These are phyloP conservation scores for Chytriomyces hyalinus DNA, from an alignment of 192 early-diverging fungal genomes.

Conservation along the genomic window DNA sequence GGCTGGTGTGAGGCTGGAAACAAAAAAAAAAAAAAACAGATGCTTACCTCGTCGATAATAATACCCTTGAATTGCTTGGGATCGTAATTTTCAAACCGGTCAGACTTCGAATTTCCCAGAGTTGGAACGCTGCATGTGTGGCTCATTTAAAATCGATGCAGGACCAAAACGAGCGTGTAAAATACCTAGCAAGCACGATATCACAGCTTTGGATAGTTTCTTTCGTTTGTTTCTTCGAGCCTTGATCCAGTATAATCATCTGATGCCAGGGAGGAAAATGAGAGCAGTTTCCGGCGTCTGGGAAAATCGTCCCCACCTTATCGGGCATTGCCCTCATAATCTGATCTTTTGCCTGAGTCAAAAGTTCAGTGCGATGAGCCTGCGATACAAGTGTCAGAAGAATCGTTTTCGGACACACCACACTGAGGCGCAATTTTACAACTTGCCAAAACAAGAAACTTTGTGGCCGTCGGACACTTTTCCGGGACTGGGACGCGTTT, in stretches of 20 bases:
- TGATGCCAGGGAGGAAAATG: neutral
- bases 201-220: slow-evolving; percentile 32
- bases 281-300: neutral
- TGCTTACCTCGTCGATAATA: slow-evolving; percentile 76
- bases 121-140: slow-evolving; percentile 64
- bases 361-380: slow-evolving; percentile 87
- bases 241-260: slow-evolving; percentile 50
- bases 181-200: slow-evolving; percentile 34
- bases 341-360: slow-evolving; percentile 78
- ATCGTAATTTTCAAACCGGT: slow-evolving; percentile 68
- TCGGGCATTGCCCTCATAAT: slow-evolving; percentile 66
- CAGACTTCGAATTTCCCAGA: slow-evolving; percentile 60
- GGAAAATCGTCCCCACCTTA: slow-evolving; percentile 45
- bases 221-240: slow-evolving; percentile 53
- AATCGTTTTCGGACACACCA: neutral
- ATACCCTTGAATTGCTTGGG: slow-evolving; percentile 83
- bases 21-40: neutral
- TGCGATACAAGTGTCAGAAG: neutral
- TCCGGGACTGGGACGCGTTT: slow-evolving; percentile 56
- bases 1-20: neutral
- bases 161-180: neutral
- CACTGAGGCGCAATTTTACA: neutral
- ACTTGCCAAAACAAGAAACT: slow-evolving; percentile 71
- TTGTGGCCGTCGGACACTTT: slow-evolving; percentile 68
- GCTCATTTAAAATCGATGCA: too few relatives aligned